Evolutionary conservation across 192 early-diverging fungal species (phyloP).

Genomic region (Chytriomyces hyalinus): DNA sequence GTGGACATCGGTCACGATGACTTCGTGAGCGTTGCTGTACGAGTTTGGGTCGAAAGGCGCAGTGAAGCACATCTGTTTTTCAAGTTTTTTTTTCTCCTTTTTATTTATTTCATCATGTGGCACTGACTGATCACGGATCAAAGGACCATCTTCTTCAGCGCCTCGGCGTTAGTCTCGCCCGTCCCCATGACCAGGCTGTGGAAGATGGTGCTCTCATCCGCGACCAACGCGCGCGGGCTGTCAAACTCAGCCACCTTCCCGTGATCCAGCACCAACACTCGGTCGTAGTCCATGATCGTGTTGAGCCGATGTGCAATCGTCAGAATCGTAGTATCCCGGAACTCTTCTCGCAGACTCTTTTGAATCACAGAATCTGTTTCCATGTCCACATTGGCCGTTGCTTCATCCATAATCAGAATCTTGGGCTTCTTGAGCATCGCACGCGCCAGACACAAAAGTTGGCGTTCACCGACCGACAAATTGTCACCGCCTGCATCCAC

Average conservation of each 20-base stretch:
- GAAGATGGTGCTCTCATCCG: conserved; percentile 51
- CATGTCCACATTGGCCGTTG: conserved; percentile 66
- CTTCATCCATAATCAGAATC: conserved; percentile 77
- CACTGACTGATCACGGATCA: no score
- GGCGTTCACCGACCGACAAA: conserved; percentile 83
- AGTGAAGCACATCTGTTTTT: not conserved
- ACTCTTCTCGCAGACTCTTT: conserved; percentile 73
- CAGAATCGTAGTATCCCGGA: conserved; percentile 71
- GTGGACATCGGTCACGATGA: conserved; percentile 76
- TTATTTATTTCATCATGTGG: no score
- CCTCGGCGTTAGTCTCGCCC: conserved; percentile 59
- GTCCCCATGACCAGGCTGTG: conserved; percentile 67
- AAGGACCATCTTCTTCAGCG: conserved; percentile 56
- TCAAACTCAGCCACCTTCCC: conserved; percentile 57
- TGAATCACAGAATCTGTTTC: conserved; percentile 72
- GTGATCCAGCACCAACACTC: conserved; percentile 27
- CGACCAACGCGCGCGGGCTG: conserved; percentile 54
- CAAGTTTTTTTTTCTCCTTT: not conserved
- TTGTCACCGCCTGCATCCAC: conserved; percentile 81
- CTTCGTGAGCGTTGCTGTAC: conserved; percentile 77
- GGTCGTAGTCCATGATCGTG: conserved; percentile 70
- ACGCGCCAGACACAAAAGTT: conserved; percentile 82
- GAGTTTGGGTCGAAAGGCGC: conserved; percentile 76
- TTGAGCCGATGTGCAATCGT: conserved; percentile 85
- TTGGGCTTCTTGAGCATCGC: conserved; percentile 74